Conservation (phyloP, 2,329 filamentous ascomycete genomes). For the Talaromyces rugulosus region DNA sequence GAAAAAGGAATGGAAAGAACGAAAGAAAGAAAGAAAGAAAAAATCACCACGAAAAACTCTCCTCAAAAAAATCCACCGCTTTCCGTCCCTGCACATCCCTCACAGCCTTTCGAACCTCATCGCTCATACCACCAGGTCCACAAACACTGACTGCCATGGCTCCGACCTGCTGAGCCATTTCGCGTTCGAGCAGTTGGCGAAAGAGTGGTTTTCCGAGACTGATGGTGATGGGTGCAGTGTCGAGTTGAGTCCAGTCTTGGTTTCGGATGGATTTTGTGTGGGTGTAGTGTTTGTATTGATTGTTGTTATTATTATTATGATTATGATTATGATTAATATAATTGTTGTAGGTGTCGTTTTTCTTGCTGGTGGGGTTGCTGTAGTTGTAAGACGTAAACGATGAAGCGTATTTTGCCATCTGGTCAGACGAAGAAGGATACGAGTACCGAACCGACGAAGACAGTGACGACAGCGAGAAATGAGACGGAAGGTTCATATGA, state of each 20-base stretch:
- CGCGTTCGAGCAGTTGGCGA: slow-evolving; percentile 50
- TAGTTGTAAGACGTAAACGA: not conserved
- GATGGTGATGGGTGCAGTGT: slow-evolving; percentile 5
- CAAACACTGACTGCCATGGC: slow-evolving; percentile 79
- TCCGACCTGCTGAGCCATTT: slow-evolving; percentile 71
- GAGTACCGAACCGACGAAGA: not conserved
- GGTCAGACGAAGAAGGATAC: not conserved
- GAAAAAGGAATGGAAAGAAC: not conserved
- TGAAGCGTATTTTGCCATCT: not conserved
- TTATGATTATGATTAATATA: not conserved
- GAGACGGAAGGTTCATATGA: not conserved
- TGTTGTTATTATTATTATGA: not conserved
- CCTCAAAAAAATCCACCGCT: slow-evolving; percentile 68
- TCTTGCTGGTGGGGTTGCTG: not conserved
- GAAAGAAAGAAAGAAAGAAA: not conserved
- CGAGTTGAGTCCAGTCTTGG: slow-evolving; percentile 11
- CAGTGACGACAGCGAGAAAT: not conserved
- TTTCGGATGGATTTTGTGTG: not conserved
- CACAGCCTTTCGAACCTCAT: slow-evolving; percentile 64
- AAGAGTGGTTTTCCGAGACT: slow-evolving; percentile 12
- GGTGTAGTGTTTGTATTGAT: not conserved
- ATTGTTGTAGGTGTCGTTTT: not conserved
- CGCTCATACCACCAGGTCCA: slow-evolving; percentile 65
- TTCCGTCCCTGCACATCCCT: slow-evolving; percentile 54
- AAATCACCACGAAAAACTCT: slow-evolving; percentile 54